Evolutionary conservation across 2,329 filamentous ascomycete genomes (phyloP).

Genomic region (Claviceps sp.): DNA sequence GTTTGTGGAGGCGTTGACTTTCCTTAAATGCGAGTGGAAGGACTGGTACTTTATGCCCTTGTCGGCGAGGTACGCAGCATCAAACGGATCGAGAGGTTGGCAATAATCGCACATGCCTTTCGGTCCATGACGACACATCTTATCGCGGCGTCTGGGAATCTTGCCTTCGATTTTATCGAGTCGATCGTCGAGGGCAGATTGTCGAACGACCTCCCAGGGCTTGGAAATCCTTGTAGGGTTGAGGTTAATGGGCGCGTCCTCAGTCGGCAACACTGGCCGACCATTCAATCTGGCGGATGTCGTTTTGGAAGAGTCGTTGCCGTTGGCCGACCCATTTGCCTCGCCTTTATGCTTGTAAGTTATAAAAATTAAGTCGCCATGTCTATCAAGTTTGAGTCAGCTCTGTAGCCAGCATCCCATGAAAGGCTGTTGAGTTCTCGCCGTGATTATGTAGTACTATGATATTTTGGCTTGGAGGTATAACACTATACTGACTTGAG

Average conservation of each 20-base stretch:
- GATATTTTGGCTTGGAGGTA: no score
- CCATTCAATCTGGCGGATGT: conserved; percentile 65
- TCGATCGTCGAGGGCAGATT: conserved; percentile 75
- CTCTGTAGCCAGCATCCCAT: conserved; percentile 11
- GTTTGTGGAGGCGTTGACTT: conserved; percentile 92
- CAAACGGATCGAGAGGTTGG: conserved; percentile 91
- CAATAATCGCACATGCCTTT: conserved; percentile 99
- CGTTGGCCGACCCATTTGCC: conserved; percentile 21
- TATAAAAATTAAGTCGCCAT: conserved; percentile 85
- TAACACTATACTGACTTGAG: conserved; percentile 31
- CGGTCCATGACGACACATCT: conserved; percentile 89
- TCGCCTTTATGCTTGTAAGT: conserved; percentile 53
- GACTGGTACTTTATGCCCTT: conserved; percentile 99
- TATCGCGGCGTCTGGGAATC: conserved; percentile 63
- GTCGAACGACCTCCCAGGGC: conserved; percentile 75
- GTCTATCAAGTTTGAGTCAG: conserved; percentile 33
- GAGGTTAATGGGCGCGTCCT: conserved; percentile 52
- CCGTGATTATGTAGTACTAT: neutral
- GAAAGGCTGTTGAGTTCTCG: neutral
- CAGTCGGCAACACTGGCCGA: conserved; percentile 54
- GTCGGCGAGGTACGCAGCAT: conserved; percentile 74
- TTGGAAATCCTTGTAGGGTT: conserved; percentile 45
- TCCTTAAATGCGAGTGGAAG: conserved; percentile 87
- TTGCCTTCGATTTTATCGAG: conserved; percentile 85
- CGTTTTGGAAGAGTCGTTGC: conserved; percentile 21